Conservation (phyloP, 768 basidiomycete genomes). For the Lentinula edodes region DNA sequence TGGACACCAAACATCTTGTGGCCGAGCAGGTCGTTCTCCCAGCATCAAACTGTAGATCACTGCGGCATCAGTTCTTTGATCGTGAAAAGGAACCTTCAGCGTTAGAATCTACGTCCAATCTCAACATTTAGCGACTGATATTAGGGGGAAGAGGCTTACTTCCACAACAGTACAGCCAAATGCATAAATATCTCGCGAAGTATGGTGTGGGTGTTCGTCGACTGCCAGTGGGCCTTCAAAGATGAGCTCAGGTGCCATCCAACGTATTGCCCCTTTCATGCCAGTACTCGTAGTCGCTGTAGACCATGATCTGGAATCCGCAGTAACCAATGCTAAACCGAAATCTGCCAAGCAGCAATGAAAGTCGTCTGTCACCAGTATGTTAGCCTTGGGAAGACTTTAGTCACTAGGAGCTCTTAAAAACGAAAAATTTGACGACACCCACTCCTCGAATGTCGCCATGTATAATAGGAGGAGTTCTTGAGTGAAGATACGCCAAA, state of each 20-base stretch:
- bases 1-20: background rate
- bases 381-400: slow-evolving; percentile 10
- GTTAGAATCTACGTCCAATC: background rate
- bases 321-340: slow-evolving; percentile 12
- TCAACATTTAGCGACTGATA: background rate
- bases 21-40: background rate
- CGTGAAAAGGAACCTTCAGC: background rate
- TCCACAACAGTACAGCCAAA: slow-evolving; percentile 22
- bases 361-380: slow-evolving; percentile 15
- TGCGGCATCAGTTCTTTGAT: background rate
- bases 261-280: slow-evolving; percentile 8
- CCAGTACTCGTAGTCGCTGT: background rate
- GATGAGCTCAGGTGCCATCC: slow-evolving; percentile 22
- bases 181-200: slow-evolving; percentile 17
- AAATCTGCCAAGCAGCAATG: slow-evolving; percentile 19
- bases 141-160: slow-evolving; percentile 7
- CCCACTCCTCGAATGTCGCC: slow-evolving; percentile 17
- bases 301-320: background rate
- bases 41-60: background rate
- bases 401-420: background rate
- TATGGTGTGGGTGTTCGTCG: background rate
- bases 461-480: slow-evolving; percentile 20
- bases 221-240: background rate
- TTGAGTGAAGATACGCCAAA: slow-evolving; percentile 19
- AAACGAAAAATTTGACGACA: too few relatives aligned